Percentiles rank a stretch among this genome's conserved stretches.
These are phyloP conservation scores for Trichosanthes cucumerina DNA, from an alignment of 306 rosid genomes.

Conservation along the genomic window DNA sequence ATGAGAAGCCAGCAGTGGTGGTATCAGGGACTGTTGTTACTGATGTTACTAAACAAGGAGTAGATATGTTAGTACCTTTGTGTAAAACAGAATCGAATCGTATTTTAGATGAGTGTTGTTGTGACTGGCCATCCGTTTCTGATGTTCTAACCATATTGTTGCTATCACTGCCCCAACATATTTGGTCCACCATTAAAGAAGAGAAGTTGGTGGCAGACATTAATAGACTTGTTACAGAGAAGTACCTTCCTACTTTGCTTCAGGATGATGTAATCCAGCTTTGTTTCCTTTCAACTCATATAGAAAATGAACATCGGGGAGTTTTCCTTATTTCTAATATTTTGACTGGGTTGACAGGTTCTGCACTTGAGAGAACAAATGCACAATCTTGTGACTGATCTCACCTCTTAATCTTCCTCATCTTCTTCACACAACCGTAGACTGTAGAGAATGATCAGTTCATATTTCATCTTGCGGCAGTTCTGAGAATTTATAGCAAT, in stretches of 20 bases:
- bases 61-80: slow-evolving; percentile 58
- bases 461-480: background rate
- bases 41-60: slow-evolving; percentile 44
- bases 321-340: background rate
- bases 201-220: slow-evolving; percentile 45
- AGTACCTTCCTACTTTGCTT: slow-evolving; percentile 51
- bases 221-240: slow-evolving; percentile 31
- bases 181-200: slow-evolving; percentile 64
- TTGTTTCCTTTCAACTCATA: background rate
- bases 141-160: slow-evolving; percentile 76
- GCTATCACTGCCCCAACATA: slow-evolving; percentile 53
- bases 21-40: slow-evolving; percentile 57
- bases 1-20: slow-evolving; percentile 43
- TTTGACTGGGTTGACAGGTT: slow-evolving; percentile 36
- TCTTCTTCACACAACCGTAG: background rate
- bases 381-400: slow-evolving; percentile 51
- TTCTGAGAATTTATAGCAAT: background rate
- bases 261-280: slow-evolving; percentile 54
- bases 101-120: slow-evolving; percentile 40
- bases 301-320: background rate
- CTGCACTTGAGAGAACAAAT: slow-evolving; percentile 56
- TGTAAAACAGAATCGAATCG: slow-evolving; percentile 33
- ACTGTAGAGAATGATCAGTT: background rate
- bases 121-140: slow-evolving; percentile 67
- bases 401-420: slow-evolving; percentile 14